Evolutionary conservation across 164 flowering plant genomes (phyloP).

Genomic region (Vitis riparia): DNA sequence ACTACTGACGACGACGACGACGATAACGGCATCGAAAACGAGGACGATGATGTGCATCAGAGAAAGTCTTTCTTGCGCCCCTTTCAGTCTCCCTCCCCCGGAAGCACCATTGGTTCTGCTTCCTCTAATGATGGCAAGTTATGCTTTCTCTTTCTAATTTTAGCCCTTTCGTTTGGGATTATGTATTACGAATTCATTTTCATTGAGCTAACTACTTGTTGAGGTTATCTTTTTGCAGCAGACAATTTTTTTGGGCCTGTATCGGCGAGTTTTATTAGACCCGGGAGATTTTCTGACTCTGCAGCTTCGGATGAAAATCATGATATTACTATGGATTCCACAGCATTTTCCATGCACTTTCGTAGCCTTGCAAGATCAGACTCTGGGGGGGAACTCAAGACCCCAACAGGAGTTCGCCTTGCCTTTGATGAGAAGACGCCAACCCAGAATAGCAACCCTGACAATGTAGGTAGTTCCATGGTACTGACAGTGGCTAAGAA

Average conservation of each 20-base stretch:
- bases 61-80: constrained; percentile 50
- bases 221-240: constrained; percentile 39
- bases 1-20: constrained; percentile 30
- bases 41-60: constrained; percentile 33
- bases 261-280: constrained; percentile 71
- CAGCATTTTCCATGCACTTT: constrained; percentile 87
- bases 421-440: constrained; percentile 59
- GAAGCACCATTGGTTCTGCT: constrained; percentile 58
- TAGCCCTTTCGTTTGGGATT: neutral
- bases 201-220: constrained; percentile 1
- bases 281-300: constrained; percentile 68
- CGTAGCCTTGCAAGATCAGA: constrained; percentile 71
- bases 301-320: constrained; percentile 62
- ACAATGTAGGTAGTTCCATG: constrained; percentile 58
- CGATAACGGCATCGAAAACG: constrained; percentile 26
- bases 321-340: constrained; percentile 88
- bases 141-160: neutral
- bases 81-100: constrained; percentile 60
- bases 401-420: constrained; percentile 46
- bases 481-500: constrained; percentile 52
- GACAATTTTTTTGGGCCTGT: constrained; percentile 87
- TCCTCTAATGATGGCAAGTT: constrained; percentile 65
- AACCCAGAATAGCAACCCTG: constrained; percentile 20
- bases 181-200: neutral
- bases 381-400: constrained; percentile 47